Evolutionary conservation across 2,329 filamentous ascomycete species (phyloP), one percentile per base, ranked within the genome.

Genomic region (Verticillium longisporum): DNA sequence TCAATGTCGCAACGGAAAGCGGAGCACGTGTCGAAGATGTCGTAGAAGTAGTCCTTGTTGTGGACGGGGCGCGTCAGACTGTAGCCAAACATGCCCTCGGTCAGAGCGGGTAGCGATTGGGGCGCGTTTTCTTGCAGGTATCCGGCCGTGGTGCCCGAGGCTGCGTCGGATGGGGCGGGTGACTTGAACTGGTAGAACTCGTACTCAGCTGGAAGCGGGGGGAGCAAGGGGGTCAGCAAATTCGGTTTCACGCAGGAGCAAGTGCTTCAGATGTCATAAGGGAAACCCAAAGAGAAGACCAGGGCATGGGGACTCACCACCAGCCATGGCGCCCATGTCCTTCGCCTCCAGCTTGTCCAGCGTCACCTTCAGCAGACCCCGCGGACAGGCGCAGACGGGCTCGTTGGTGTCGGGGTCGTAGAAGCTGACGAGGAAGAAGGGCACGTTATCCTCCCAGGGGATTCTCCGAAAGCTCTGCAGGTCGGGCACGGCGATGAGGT

Each of bases 41-140:
- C 86, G 73, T 97, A 97, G 77, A 90, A 97, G 77, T 94, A 97
- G 53, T 95, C 91, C 75, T 96, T 88, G 74, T 97, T 97, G 71
- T 96, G 91, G 1, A 93, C 85, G 0, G 93, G 90, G 26, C 92
- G 83, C 10, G 91, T 96, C 66, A 97, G 79, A 65, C 91, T 95
- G 79, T 97, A 97, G 62, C 92, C 93, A 69, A 97, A 97, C 93
- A 97, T 97, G 70, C 93, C 93, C 71, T 96, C 91, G 9, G 93
- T 96, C 58, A 97, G 78, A 31, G 89, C 80, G 0, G 91, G 91
- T 9, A 97, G 83, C n/a, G 86, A 75, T 57, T 88, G 79, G 14
- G 89, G 86, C 0, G 90, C 83, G 72, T 96, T 92, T 6, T 88
- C 78, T 69, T 85, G 82, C 41, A 96, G 83, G 73, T 90, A 96